Conservation (phyloP, 2,329 filamentous ascomycete genomes). For the Neocucurbitaria cava region DNA sequence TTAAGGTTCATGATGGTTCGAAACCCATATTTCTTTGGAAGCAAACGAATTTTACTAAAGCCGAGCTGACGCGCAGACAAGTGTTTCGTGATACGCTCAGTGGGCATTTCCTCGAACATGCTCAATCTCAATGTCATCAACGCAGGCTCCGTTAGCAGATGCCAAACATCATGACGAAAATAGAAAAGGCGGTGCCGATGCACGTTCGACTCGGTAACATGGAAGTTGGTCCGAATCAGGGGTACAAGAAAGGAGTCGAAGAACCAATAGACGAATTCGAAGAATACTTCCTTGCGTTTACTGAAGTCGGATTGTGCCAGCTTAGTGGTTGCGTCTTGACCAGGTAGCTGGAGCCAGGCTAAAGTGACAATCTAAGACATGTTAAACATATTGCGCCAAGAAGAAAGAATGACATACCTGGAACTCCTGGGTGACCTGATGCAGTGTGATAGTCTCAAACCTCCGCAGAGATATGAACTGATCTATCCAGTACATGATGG, state of each 20-base stretch:
- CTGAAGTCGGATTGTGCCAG: slow-evolving; percentile 72
- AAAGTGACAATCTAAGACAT: slow-evolving; percentile 67
- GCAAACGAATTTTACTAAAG: slow-evolving; percentile 77
- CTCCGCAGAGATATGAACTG: slow-evolving; percentile 77
- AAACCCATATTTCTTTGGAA: slow-evolving; percentile 80
- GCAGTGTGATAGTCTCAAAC: slow-evolving; percentile 81
- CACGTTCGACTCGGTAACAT: slow-evolving; percentile 87
- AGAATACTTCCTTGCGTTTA: slow-evolving; percentile 80
- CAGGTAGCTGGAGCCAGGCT: slow-evolving; percentile 73
- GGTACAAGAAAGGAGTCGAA: slow-evolving; percentile 93
- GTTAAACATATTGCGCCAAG: slow-evolving; percentile 21
- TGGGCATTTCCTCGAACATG: slow-evolving; percentile 81
- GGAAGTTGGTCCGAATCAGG: slow-evolving; percentile 85
- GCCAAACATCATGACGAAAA: slow-evolving; percentile 95
- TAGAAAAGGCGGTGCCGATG: slow-evolving; percentile 87
- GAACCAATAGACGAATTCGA: slow-evolving; percentile 88
- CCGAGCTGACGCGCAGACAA: slow-evolving; percentile 72
- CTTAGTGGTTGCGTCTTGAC: slow-evolving; percentile 56
- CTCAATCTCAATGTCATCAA: slow-evolving; percentile 69
- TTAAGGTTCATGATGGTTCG: slow-evolving; percentile 89
- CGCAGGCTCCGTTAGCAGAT: slow-evolving; percentile 74
- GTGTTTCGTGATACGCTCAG: slow-evolving; percentile 62
- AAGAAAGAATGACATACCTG: slow-evolving; percentile 61
- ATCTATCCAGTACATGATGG: slow-evolving; percentile 74
- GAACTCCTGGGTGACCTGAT: slow-evolving; percentile 77